Evolutionary conservation across 2,329 filamentous ascomycete genomes (phyloP), one percentile per base, ranked within the genome.

Genomic region (Ambrosiella xylebori): DNA sequence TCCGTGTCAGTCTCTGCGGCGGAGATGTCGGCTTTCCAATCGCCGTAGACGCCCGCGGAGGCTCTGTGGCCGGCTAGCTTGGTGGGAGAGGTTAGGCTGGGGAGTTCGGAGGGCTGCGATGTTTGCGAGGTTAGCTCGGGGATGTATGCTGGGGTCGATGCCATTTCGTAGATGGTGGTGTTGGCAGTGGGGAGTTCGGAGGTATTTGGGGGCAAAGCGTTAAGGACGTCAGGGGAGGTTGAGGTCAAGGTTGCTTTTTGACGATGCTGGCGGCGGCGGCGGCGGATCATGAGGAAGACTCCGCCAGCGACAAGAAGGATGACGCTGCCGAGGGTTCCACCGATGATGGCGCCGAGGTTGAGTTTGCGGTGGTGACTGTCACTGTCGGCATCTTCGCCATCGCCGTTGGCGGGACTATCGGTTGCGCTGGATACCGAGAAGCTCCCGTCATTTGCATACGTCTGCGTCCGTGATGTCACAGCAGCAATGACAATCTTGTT

Each of bases 401-500:
- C 19, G 19, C 19, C 19, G 19, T 51, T 40, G 12, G 60, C 55
- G 6, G 59, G 36, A 9, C 45, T 17, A 4, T 8, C 57, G 39
- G 38, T 58, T 35, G 40, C 56, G 51, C 17, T 58, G 38, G 39
- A 61, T 44, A 56, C 64, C 6, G 60, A 61, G 35, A 41, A 61
- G 1, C 45, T 50, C 27, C 44, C 57, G 7, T 62, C 61, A 3
- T 58, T 63, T 12, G 62, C 54, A 40, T 62, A 65, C 1, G 67
- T 64, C 56, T 71, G 57, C 41, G 62, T 60, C 40, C 64, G 63
- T 0, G 74, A 74, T 13, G 71, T 69, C 2, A 67, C 69, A 2
- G 77, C 68, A 11, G 57, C 72, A 0, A 68, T 67, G 4, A 73
- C 68, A 0, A 71, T 68, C 44, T 74, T 63, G 19, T 67, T 71